phyloP scores from a whole-genome alignment of 2,329 filamentous ascomycete genomes.

The Fusarium bactridioides region DNA sequence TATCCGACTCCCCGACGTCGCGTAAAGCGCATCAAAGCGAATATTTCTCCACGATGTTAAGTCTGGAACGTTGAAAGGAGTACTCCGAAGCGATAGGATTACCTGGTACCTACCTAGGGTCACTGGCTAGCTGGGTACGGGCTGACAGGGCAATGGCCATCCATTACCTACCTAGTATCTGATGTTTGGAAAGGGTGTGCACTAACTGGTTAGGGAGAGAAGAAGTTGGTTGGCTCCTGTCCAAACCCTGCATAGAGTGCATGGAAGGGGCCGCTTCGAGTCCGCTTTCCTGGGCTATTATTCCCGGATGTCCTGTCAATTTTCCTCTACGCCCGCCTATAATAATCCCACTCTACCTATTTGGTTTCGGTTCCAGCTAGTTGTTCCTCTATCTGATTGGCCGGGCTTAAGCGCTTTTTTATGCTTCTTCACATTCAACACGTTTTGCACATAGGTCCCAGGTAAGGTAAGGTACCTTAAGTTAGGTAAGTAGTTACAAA shows the following conservation, averaged over 20 bases:
- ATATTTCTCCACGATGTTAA: conserved; percentile 13
- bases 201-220: neutral
- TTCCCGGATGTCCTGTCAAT: conserved; percentile 20
- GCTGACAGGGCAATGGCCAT: neutral
- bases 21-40: neutral
- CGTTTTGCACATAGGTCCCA: neutral
- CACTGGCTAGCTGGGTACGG: neutral
- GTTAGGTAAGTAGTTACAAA: neutral
- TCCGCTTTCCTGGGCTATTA: conserved; percentile 21
- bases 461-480: neutral
- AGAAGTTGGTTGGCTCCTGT: conserved; percentile 14
- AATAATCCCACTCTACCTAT: neutral
- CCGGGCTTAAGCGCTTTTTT: neutral
- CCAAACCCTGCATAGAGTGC: conserved; percentile 9
- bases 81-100: neutral
- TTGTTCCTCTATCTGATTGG: neutral
- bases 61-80: conserved; percentile 32
- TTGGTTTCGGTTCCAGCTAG: neutral
- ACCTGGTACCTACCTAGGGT: neutral
- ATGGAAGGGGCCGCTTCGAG: conserved; percentile 18
- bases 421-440: neutral
- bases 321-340: neutral
- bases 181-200: conserved; percentile 7
- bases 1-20: conserved; percentile 12
- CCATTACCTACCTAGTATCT: neutral